Conservation (phyloP, 345 rosid species). For the Euphorbia tirucalli region DNA sequence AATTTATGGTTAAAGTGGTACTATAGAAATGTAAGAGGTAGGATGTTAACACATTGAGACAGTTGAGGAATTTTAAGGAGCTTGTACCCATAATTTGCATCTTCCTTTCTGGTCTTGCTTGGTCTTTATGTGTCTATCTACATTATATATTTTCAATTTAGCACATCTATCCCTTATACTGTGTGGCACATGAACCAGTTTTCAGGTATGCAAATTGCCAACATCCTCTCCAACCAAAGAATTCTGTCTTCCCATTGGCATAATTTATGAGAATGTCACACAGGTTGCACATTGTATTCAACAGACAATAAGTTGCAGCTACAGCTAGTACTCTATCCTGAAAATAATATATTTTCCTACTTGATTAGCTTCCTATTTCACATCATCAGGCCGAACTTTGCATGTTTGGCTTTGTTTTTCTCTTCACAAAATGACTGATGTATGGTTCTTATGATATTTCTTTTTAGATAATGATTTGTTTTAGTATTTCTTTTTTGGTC, state of each 20-base stretch:
- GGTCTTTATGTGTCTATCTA: background rate
- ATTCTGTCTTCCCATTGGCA: background rate
- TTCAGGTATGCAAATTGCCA: background rate
- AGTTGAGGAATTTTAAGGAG: conserved; percentile 7
- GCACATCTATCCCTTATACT: background rate
- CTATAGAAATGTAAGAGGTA: conserved; percentile 3
- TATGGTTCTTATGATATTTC: background rate
- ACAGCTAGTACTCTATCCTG: background rate
- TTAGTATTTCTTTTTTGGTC: background rate
- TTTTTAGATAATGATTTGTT: background rate
- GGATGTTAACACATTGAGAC: background rate
- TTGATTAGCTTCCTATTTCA: background rate
- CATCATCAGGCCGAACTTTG: background rate
- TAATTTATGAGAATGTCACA: background rate
- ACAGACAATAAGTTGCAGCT: background rate
- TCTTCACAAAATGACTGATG: background rate
- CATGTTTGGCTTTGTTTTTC: background rate
- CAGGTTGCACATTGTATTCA: background rate
- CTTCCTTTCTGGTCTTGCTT: conserved; percentile 2
- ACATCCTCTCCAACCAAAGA: background rate
- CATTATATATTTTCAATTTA: background rate
- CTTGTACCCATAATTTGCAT: background rate
- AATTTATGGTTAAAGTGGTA: background rate
- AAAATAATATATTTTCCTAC: background rate
- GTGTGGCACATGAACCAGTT: background rate